Conservation (phyloP, 2,329 filamentous ascomycete species). For the Fusarium nelsonii region DNA sequence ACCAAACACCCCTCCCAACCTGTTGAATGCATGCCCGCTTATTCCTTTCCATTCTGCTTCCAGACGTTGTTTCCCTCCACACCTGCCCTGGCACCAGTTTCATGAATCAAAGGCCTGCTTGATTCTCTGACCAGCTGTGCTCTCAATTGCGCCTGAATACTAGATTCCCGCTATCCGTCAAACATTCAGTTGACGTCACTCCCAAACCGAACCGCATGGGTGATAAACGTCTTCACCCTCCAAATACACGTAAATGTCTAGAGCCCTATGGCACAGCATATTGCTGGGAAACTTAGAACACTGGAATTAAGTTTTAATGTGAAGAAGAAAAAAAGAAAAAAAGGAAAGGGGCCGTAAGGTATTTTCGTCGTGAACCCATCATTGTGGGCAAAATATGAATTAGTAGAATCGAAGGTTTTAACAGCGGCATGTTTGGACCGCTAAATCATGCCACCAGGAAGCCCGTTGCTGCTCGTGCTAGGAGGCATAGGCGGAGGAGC, state of each 20-base stretch:
- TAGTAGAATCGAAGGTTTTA: conserved; percentile 33
- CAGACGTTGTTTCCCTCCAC: conserved; percentile 33
- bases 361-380: conserved; percentile 43
- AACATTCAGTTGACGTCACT: conserved; percentile 27
- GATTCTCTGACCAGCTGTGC: conserved; percentile 44
- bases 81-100: conserved; percentile 38
- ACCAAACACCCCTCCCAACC: conserved; percentile 44
- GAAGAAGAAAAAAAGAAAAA: conserved; percentile 4
- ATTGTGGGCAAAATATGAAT: conserved; percentile 29
- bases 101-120: conserved; percentile 53
- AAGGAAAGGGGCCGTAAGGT: conserved; percentile 38
- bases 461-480: conserved; percentile 48
- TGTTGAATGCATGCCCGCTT: conserved; percentile 37
- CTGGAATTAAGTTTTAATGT: conserved; percentile 31
- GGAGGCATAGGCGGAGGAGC: conserved; percentile 47
- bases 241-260: conserved; percentile 29
- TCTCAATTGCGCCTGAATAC: conserved; percentile 41
- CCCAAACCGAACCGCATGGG: conserved; percentile 32
- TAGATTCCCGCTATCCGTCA: conserved; percentile 35
- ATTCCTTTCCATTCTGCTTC: conserved; percentile 46
- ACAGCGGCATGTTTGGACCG: conserved; percentile 14
- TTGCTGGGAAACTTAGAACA: conserved; percentile 2
- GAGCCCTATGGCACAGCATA: not conserved
- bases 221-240: conserved; percentile 28
- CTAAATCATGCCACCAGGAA: conserved; percentile 63